These are phyloP conservation scores for Thielaviopsis populi DNA, from an alignment of 2,329 filamentous ascomycete species.

Conservation along the genomic window DNA sequence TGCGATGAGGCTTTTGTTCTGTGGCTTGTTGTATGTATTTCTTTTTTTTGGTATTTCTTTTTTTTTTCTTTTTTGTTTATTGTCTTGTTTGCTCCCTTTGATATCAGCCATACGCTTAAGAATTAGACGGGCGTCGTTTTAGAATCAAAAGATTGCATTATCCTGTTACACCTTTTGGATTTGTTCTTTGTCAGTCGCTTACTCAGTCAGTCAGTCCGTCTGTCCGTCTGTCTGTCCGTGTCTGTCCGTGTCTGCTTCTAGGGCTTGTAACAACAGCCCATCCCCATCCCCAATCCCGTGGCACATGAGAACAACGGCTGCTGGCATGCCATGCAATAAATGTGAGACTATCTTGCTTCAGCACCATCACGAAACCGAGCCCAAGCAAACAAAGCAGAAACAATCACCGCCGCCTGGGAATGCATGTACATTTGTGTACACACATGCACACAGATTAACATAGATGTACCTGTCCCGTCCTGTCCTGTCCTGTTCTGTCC, in stretches of 20 bases:
- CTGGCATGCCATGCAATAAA: neutral
- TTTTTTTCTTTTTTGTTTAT: neutral
- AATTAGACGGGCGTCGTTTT: neutral
- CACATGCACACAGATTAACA: neutral
- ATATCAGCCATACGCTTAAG: neutral
- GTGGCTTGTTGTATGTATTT: too few species aligned
- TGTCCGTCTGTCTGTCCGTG: neutral
- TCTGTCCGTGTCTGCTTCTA: neutral
- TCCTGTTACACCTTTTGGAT: too few species aligned
- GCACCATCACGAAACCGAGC: neutral
- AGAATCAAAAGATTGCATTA: neutral
- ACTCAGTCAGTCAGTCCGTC: neutral
- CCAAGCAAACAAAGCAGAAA: neutral
- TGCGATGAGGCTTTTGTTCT: conserved; percentile 1
- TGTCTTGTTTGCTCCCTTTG: neutral
- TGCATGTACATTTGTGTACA: neutral
- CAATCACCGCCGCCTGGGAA: neutral
- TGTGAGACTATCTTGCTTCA: neutral
- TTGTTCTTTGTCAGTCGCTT: too few species aligned
- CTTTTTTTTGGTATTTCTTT: neutral
- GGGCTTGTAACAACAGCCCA: neutral
- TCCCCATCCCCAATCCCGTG: neutral
- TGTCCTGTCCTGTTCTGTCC: too few species aligned
- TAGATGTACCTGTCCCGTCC: neutral
- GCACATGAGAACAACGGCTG: neutral